Percentiles rank a stretch among this genome's conserved stretches.
Evolutionary conservation across 1,139 yeast species (phyloP).

Genomic region (Pneumocystis wakefieldiae): DNA sequence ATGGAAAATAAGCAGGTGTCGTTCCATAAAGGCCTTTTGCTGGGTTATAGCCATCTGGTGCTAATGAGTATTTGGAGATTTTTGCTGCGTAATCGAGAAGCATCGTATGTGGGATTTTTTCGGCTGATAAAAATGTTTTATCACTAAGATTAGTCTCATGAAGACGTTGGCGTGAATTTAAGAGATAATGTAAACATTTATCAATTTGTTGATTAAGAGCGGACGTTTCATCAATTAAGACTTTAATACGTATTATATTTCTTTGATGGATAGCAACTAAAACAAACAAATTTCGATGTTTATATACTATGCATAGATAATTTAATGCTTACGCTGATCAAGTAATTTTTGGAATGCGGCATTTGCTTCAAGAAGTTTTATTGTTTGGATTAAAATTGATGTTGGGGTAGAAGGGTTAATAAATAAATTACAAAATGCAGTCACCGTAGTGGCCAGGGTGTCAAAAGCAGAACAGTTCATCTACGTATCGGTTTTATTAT

Average conservation of each 20-base stretch:
- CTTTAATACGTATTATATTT: neutral
- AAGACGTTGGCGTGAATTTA: neutral
- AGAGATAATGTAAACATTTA: neutral
- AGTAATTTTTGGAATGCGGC: neutral
- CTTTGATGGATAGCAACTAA: neutral
- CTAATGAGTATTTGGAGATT: neutral
- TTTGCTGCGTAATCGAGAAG: neutral
- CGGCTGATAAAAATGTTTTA: neutral
- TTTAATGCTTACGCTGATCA: neutral
- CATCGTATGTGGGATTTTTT: neutral
- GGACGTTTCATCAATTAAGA: neutral
- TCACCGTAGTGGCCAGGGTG: neutral
- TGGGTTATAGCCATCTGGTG: neutral
- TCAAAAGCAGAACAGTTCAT: neutral
- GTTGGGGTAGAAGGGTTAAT: neutral
- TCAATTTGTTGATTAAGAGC: neutral
- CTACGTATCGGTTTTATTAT: too few species aligned
- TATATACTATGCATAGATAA: neutral
- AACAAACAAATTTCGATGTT: neutral
- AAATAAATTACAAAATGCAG: neutral
- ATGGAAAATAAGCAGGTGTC: neutral
- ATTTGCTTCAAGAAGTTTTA: neutral
- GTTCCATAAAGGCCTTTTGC: neutral
- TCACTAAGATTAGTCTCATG: neutral
- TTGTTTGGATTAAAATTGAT: neutral